Base-by-base conservation (phyloP, 2,329 filamentous ascomycete genomes). In the Chalaropsis ovoidea region DNA sequence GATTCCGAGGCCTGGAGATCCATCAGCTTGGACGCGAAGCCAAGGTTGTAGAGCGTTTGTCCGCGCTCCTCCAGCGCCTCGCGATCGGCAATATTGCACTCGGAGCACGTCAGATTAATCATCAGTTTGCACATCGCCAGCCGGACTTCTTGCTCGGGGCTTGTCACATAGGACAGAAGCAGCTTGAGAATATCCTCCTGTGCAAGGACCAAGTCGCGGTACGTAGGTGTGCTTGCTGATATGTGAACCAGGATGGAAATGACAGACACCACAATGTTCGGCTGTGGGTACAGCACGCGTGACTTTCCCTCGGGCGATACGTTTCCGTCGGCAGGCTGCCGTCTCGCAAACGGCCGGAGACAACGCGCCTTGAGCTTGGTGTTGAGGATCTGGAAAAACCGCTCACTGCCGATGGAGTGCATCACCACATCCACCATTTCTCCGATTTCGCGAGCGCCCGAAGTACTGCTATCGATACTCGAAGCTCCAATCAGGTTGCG, bases 361-460 rank as follows among this genome's bases (percentile, higher is more conserved):
- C 82, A 74, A 71, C 80, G 82, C 4, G 86, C 80, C 49, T 84
- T 83, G 42, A 97, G 78, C 74, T 96, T 95, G 35, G 86, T 83
- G 13, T 86, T 83, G 58, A 99, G 77, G 45, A 95, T 87, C 61
- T 88, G 85, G 70, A 96, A 93, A 64, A 97, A 79, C 47, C 86
- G 82, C 67, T 90, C 84, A 72, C 89, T 83, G 0, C 90, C 89
- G 60, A 96, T 80, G 65, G 86, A 82, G 67, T 79, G 82, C 72
- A 97, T 87, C 24, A 97, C 76, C 71, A 89, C 86, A 72, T 96
- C 91, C 68, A 96, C 90, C 84, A 96, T 93, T 65, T 85, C 82
- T 2, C 81, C 79, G 35, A 81, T 82, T 67, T 82, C 81, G 63
- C 74, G 73, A 6, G 77, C 73, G 66, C 87, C 88, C 10, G 31